Conservation (phyloP, 2,329 filamentous ascomycete genomes). For the Colletotrichum tamarilloi region DNA sequence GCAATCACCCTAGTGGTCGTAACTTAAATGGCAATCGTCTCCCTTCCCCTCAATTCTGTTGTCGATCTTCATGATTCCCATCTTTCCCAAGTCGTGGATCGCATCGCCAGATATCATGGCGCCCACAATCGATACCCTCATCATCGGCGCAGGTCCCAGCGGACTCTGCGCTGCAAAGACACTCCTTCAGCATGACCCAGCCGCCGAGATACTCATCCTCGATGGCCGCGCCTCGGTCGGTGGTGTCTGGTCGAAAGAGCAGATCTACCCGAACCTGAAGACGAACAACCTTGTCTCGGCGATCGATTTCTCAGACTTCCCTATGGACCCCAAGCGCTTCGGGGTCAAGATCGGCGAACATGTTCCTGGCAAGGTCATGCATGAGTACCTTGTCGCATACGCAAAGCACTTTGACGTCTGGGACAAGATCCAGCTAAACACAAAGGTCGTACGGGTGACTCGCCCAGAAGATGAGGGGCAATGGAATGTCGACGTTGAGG, state of each 20-base stretch:
- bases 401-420: constrained; percentile 63
- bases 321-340: constrained; percentile 44
- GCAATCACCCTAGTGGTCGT: background rate
- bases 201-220: constrained; percentile 53
- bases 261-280: constrained; percentile 54
- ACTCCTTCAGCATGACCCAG: constrained; percentile 54
- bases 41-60: background rate
- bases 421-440: constrained; percentile 59
- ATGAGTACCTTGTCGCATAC: constrained; percentile 68
- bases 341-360: constrained; percentile 50
- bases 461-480: constrained; percentile 47
- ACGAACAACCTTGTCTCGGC: constrained; percentile 55
- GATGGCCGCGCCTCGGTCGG: constrained; percentile 53
- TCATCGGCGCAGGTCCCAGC: constrained; percentile 44
- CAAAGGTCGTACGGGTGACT: constrained; percentile 60
- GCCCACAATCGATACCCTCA: constrained; percentile 35
- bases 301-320: constrained; percentile 52
- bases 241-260: constrained; percentile 54
- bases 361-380: constrained; percentile 66
- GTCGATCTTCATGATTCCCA: background rate
- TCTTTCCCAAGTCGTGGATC: background rate
- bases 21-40: background rate
- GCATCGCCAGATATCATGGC: constrained; percentile 1
- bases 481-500: constrained; percentile 41
- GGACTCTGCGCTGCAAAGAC: constrained; percentile 61